Evolutionary conservation across 176 grass and related monocot species (phyloP).

Genomic region (Canna indica): DNA sequence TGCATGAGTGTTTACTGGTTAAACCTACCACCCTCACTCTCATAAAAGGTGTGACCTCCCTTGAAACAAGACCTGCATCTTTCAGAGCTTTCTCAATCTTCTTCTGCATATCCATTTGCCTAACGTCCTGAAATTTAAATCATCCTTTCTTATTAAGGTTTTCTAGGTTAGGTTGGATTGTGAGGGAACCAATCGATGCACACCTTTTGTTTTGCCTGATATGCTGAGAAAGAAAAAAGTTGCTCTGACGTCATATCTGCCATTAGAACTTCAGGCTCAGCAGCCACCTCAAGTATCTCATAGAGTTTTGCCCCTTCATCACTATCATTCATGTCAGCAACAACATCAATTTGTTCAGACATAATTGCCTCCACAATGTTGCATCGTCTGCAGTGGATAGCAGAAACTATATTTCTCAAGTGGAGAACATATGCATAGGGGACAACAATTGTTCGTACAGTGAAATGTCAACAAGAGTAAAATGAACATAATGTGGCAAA

Average conservation of each 20-base stretch:
- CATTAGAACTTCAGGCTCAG: conserved; percentile 86
- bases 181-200: neutral
- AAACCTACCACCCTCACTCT: conserved; percentile 74
- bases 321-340: conserved; percentile 32
- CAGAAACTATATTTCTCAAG: neutral
- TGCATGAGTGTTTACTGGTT: conserved; percentile 36
- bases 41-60: conserved; percentile 77
- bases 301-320: conserved; percentile 75
- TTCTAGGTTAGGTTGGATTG: neutral
- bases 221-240: conserved; percentile 50
- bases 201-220: conserved; percentile 67
- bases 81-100: conserved; percentile 69
- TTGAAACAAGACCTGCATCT: conserved; percentile 52
- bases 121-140: conserved; percentile 41
- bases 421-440: neutral
- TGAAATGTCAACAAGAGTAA: too few relatives aligned
- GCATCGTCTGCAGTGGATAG: conserved; percentile 40
- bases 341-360: conserved; percentile 59
- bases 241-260: conserved; percentile 66
- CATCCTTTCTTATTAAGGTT: neutral
- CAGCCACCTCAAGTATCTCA: conserved; percentile 60
- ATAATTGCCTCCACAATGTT: conserved; percentile 66
- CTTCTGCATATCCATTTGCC: conserved; percentile 49
- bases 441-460: too few relatives aligned
- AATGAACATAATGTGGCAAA: neutral